Percentiles rank a stretch among this genome's conserved stretches.
Evolutionary conservation across 805 yeast species (phyloP).

Genomic region (Pichia deserticola): DNA sequence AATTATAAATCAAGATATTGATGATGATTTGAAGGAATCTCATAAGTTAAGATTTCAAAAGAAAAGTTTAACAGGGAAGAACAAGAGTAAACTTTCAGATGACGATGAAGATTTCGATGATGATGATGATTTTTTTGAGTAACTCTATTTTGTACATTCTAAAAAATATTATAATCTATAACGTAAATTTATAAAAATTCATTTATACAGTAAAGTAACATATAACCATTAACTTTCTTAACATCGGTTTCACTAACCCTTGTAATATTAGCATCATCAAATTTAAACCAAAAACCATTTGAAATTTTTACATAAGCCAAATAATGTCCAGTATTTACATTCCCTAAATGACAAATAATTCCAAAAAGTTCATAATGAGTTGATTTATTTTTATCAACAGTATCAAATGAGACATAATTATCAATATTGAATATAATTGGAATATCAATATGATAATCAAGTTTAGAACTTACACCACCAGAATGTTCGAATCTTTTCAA

Average conservation of each 20-base stretch:
- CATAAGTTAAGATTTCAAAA: conserved; percentile 47
- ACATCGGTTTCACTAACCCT: conserved; percentile 60
- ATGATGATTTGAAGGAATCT: conserved; percentile 49
- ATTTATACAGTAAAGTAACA: conserved; percentile 61
- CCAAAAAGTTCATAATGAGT: conserved; percentile 73
- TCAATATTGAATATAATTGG: conserved; percentile 71
- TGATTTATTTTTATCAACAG: background rate
- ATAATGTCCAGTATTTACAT: conserved; percentile 94
- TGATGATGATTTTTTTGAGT: conserved; percentile 46
- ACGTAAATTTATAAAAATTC: conserved; percentile 18
- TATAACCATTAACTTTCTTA: conserved; percentile 65
- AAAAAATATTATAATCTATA: no score
- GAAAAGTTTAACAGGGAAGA: conserved; percentile 41
- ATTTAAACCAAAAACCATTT: conserved; percentile 80
- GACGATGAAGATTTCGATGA: conserved; percentile 30
- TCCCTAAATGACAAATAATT: conserved; percentile 82
- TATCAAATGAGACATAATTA: conserved; percentile 36
- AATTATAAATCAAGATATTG: conserved; percentile 46
- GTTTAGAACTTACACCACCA: conserved; percentile 50
- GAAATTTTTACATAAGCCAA: conserved; percentile 66
- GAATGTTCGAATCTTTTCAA: conserved; percentile 69
- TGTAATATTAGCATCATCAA: conserved; percentile 83
- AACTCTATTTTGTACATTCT: background rate
- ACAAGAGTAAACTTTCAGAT: conserved; percentile 21
- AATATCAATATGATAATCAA: conserved; percentile 65